phyloP scores from a whole-genome alignment of 2,329 filamentous ascomycete species.

The Bisporella sp. region DNA sequence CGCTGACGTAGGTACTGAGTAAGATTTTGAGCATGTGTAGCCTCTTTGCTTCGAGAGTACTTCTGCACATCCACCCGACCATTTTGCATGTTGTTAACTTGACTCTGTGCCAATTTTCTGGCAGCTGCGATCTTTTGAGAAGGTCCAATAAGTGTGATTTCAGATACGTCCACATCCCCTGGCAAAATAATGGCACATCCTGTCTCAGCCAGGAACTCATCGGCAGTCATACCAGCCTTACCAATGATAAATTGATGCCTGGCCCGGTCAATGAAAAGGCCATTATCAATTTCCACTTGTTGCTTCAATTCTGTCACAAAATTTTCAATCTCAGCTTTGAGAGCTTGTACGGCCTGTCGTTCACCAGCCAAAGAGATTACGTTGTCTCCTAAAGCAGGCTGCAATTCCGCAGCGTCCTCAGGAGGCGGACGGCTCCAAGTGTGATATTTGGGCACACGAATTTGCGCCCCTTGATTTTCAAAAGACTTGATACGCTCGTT shows the following conservation, averaged over 20 bases:
- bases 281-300: conserved; percentile 68
- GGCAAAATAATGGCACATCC: conserved; percentile 84
- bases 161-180: conserved; percentile 67
- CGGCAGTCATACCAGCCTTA: conserved; percentile 67
- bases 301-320: conserved; percentile 69
- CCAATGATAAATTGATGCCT: conserved; percentile 95
- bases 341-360: conserved; percentile 71
- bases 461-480: conserved; percentile 68
- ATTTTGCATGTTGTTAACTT: conserved; percentile 82
- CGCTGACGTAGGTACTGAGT: conserved; percentile 83
- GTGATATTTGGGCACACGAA: conserved; percentile 78
- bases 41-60: conserved; percentile 54
- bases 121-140: conserved; percentile 65
- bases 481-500: conserved; percentile 61
- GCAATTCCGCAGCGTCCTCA: conserved; percentile 50
- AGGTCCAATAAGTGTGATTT: conserved; percentile 78
- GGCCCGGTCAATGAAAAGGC: conserved; percentile 70
- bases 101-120: conserved; percentile 77
- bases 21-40: conserved; percentile 69
- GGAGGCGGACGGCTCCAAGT: conserved; percentile 66
- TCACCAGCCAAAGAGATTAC: conserved; percentile 86
- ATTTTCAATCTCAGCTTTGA: conserved; percentile 73
- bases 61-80: conserved; percentile 67
- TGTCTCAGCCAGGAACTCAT: conserved; percentile 85
- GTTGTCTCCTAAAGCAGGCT: conserved; percentile 64